Base-by-base conservation (phyloP, 768 basidiomycete genomes). In the Boletus pseudo-olivaceus region DNA sequence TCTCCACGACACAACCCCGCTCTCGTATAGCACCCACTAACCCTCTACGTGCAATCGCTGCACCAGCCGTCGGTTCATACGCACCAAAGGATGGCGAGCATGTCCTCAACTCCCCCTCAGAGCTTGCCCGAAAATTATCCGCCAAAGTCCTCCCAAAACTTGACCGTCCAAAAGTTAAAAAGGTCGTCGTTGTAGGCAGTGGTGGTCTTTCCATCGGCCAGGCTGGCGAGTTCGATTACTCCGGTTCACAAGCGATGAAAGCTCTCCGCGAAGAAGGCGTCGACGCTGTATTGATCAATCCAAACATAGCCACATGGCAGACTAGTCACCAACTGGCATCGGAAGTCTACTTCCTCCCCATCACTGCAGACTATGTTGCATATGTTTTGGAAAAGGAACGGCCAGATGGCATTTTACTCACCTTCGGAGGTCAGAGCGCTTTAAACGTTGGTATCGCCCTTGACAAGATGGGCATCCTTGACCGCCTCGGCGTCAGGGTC, bases 161-260 rank as follows among this genome's bases (percentile, higher is more conserved):
- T 33, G 87, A 90, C 40, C 85, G 93, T 35, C 91, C 95, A 14
- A 84, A 97, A 61, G 94, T 98, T 48, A 84, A 88, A 71, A 94
- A 93, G 66, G 97, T 98, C 48, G 82, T 98, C 62, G 93, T 98
- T 56, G 93, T 99, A 23, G 97, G 97, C 54, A 90, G 87, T 61
- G 97, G 97, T 61, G 97, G 97, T 50, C 84, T 99, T 43, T 88
- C 86, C 64, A 99, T 99, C 53, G 97, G 97, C 29, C 97, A 99
- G 72, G 97, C 97, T 5, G 97, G 97, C 71, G 97, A 99, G 75
- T 99, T 99, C 72, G 97, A 99, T 71, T 99, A 99, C 71, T 98
- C 96, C 19, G 97, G 97, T 43, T 98, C 96, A 7, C 97, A 99
- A 73, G 97, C 97, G 10, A 84, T 99, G 73, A 98, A 99, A 72